Evolutionary conservation across 1,139 yeast genomes (phyloP), one percentile per base, ranked within the genome.

Genomic region (Blastobotrys illinoisensis): DNA sequence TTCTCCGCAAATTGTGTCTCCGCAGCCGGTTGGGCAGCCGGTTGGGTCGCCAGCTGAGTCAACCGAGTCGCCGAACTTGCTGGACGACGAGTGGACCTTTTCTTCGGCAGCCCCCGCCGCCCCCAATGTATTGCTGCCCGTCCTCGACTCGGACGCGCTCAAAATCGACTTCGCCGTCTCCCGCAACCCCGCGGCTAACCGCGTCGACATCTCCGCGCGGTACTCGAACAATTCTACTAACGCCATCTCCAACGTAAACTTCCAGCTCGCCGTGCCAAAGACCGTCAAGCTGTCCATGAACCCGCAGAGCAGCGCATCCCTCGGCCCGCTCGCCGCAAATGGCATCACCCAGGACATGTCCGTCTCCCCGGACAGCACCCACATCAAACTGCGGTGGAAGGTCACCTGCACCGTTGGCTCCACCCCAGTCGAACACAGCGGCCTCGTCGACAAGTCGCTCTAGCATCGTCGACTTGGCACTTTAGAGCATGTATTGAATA

Each of bases 191-290:
- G 69, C 77, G 18, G 64, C 71, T 43, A 49, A 36, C 28, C 67
- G 74, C 2, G 65, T 78, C 4, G 69, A 74, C 36, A 74, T 81
- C 45, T 81, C 82, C 11, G 78, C 78, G 2, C 60, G 60, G 47
- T 77, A 79, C 59, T 71, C 82, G 9, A 83, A 81, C 65, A 72
- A 72, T 62, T 75, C 75, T 56, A 77, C 77, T 62, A 62, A 66
- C 46, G 53, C 60, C 16, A 76, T 82, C 54, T 72, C 76, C 53
- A 77, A 79, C 57, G 71, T 91, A 50, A 82, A 82, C 62, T 84
- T 89, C 65, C 78, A 86, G 67, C 73, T 89, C 54, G 97, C 98
- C 0, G 96, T 87, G 44, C 95, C 97, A 50, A 88, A 86, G 67
- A 69, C 79, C 20, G 82, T 87, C 65, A 79, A 78, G 56, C 76